Conservation (phyloP, 192 early-diverging fungal species). For the Chytriomyces confervae region DNA sequence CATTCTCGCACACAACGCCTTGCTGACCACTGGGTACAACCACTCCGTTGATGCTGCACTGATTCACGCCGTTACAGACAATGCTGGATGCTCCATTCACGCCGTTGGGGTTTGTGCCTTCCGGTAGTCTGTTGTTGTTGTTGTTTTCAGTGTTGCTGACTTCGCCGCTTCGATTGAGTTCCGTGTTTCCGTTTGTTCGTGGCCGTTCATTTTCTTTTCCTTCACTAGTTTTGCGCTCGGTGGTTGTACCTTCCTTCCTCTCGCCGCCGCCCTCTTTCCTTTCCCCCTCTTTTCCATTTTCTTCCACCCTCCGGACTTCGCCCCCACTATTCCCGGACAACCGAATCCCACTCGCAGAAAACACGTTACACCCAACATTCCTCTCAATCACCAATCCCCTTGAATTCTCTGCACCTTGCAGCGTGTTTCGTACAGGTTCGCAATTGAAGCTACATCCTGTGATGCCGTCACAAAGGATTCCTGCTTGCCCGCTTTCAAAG, state of each 20-base stretch:
- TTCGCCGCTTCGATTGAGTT: not conserved
- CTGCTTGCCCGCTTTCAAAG: not conserved
- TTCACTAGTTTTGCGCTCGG: not conserved
- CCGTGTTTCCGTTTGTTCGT: not conserved
- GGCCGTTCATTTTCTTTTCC: not conserved
- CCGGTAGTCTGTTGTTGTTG: not conserved
- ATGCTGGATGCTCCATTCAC: not conserved
- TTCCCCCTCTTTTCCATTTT: not conserved
- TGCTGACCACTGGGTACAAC: not conserved
- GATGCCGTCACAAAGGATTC: not conserved
- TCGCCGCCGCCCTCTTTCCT: not conserved
- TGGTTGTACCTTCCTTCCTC: not conserved
- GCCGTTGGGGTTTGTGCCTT: not conserved
- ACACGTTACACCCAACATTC: not conserved
- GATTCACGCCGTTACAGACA: not conserved
- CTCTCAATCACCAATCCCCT: not conserved
- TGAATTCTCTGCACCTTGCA: not conserved
- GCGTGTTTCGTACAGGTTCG: not conserved
- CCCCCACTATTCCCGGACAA: not conserved
- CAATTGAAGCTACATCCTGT: not conserved
- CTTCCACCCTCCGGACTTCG: not conserved
- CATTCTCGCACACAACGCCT: not conserved
- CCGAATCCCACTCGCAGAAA: not conserved
- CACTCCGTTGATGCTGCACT: not conserved
- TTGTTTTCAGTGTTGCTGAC: not conserved